Conservation (phyloP, 1,284 basidiomycete species). For the Albatrellus sp. region DNA sequence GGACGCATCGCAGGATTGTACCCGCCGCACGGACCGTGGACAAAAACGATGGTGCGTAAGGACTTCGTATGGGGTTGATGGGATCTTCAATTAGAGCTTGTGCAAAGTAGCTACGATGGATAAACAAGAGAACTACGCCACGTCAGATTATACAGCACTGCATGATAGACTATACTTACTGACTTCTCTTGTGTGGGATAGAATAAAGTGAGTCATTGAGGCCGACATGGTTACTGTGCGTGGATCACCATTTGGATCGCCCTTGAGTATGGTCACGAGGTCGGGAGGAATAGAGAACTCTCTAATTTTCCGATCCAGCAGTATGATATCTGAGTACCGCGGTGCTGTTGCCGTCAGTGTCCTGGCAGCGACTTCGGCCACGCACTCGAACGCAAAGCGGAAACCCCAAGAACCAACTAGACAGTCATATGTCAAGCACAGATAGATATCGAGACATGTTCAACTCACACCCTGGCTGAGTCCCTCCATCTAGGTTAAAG, state of each 20-base stretch:
- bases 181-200: constrained; percentile 24
- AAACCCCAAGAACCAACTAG: constrained; percentile 48
- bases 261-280: constrained; percentile 20
- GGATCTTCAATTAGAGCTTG: constrained; percentile 27
- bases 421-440: constrained; percentile 7
- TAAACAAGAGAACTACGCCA: constrained; percentile 20
- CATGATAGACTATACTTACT: constrained; percentile 15
- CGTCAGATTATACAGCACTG: constrained; percentile 1
- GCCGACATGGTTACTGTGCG: constrained; percentile 13
- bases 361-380: constrained; percentile 49
- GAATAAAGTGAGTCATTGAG: constrained; percentile 32
- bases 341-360: constrained; percentile 54
- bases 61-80: constrained; percentile 24
- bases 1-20: constrained; percentile 16
- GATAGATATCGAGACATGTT: constrained; percentile 2
- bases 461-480: constrained; percentile 29
- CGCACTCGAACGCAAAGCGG: constrained; percentile 51
- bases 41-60: constrained; percentile 28
- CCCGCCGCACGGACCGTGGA: constrained; percentile 26
- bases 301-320: constrained; percentile 57
- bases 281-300: constrained; percentile 47
- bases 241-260: constrained; percentile 16
- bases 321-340: constrained; percentile 55
- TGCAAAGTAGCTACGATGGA: constrained; percentile 28
- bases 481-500: constrained; percentile 18